These are phyloP conservation scores for Saccharum officinarum DNA, from an alignment of 176 grass and related monocot genomes.

Conservation along the genomic window DNA sequence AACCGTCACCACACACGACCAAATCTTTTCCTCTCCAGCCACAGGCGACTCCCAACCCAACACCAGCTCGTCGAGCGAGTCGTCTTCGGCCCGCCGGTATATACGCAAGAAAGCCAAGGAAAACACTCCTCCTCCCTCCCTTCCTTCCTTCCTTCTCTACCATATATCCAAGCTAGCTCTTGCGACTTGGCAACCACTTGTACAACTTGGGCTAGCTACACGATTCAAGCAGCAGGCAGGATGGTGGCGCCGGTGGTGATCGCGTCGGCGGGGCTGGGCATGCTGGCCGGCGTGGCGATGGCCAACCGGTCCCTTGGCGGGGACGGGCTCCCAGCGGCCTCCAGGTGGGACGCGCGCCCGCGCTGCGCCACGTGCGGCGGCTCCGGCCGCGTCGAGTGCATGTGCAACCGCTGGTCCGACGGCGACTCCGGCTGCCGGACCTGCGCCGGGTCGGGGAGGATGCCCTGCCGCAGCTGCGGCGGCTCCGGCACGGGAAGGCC, in stretches of 20 bases:
- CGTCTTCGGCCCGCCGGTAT: background rate
- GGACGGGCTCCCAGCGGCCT: conserved; percentile 26
- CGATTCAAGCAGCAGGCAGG: too few relatives aligned
- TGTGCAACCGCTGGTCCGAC: conserved; percentile 92
- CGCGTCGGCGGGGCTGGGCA: conserved; percentile 80
- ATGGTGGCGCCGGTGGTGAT: conserved; percentile 66
- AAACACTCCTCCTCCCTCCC: background rate
- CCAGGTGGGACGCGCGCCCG: conserved; percentile 49
- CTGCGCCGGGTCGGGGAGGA: conserved; percentile 74
- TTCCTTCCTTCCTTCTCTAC: background rate
- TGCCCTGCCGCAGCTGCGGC: conserved; percentile 79
- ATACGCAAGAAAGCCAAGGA: conserved; percentile 12
- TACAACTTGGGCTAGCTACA: background rate
- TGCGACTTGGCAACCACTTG: background rate
- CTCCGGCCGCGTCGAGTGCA: conserved; percentile 66
- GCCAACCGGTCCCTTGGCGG: conserved; percentile 56
- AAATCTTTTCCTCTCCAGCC: conserved; percentile 31
- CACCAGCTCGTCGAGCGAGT: background rate
- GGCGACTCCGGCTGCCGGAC: conserved; percentile 79
- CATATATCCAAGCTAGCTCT: background rate
- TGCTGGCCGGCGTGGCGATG: conserved; percentile 73
- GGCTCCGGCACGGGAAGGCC: conserved; percentile 75
- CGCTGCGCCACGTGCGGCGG: conserved; percentile 83
- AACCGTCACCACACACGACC: conserved; percentile 33
- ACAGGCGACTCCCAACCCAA: background rate